A percentile compares a stretch with the other conserved stretches of the same genome.
Evolutionary conservation across 2,329 filamentous ascomycete genomes (phyloP).

Genomic region (Thielaviopsis populi): DNA sequence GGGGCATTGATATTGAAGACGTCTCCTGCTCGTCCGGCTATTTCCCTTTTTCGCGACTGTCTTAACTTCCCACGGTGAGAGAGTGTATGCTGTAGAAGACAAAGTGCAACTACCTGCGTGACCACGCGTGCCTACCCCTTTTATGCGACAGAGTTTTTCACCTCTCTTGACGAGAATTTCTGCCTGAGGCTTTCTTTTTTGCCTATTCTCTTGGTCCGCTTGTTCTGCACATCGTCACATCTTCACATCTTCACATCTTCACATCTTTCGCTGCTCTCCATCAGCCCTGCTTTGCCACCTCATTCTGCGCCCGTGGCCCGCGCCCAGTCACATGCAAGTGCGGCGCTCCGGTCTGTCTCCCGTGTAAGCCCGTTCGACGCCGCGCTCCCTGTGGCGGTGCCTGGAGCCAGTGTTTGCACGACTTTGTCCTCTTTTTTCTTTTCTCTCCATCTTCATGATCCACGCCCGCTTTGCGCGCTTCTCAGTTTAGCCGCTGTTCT

Average conservation of each 20-base stretch:
- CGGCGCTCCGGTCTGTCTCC: not conserved
- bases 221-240: not conserved
- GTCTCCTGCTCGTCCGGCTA: not conserved
- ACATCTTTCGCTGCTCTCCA: not conserved
- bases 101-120: not conserved
- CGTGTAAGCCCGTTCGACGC: not conserved
- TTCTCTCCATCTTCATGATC: not conserved
- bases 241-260: not conserved
- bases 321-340: not conserved
- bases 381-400: no score
- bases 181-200: not conserved
- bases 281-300: not conserved
- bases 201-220: not conserved
- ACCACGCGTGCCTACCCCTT: not conserved
- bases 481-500: not conserved
- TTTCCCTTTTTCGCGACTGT: not conserved
- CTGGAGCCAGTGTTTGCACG: not conserved
- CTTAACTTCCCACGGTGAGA: not conserved
- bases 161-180: not conserved
- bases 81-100: not conserved
- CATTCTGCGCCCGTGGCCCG: no score
- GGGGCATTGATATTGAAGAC: not conserved
- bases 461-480: not conserved
- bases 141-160: not conserved
- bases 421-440: not conserved